These are phyloP conservation scores for Sporisorium reilianum DNA, from an alignment of 1,284 basidiomycete species.

Conservation along the genomic window DNA sequence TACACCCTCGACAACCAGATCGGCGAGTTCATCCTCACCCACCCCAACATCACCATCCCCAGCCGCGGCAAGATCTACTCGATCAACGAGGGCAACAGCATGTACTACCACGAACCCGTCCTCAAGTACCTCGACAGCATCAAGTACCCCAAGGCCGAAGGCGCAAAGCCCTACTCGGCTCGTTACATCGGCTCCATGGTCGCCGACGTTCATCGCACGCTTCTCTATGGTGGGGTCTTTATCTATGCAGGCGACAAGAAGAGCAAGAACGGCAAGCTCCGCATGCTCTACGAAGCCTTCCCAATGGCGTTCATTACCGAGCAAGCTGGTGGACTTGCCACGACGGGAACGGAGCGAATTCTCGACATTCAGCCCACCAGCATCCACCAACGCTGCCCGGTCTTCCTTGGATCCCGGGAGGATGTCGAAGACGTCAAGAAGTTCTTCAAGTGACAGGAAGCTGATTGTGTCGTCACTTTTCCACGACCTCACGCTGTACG, in stretches of 20 bases:
- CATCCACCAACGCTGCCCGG: constrained; percentile 93
- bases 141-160: constrained; percentile 76
- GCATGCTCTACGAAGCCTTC: constrained; percentile 97
- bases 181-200: constrained; percentile 99
- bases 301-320: constrained; percentile 98
- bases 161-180: constrained; percentile 70
- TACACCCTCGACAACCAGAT: constrained; percentile 89
- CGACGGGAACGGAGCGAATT: constrained; percentile 90
- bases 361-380: constrained; percentile 88
- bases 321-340: constrained; percentile 96
- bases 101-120: constrained; percentile 83
- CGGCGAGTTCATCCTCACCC: constrained; percentile 98
- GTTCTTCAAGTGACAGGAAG: constrained; percentile 6
- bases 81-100: constrained; percentile 97
- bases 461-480: neutral
- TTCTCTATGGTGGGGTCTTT: constrained; percentile 98
- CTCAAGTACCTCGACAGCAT: constrained; percentile 89
- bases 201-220: constrained; percentile 93
- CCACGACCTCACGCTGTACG: neutral
- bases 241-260: constrained; percentile 99
- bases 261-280: constrained; percentile 92
- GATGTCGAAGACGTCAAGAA: constrained; percentile 81
- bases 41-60: constrained; percentile 95
- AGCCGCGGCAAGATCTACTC: constrained; percentile 98
- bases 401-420: constrained; percentile 93